phyloP scores from a whole-genome alignment of 306 rosid genomes.

The Canavalia gladiata region DNA sequence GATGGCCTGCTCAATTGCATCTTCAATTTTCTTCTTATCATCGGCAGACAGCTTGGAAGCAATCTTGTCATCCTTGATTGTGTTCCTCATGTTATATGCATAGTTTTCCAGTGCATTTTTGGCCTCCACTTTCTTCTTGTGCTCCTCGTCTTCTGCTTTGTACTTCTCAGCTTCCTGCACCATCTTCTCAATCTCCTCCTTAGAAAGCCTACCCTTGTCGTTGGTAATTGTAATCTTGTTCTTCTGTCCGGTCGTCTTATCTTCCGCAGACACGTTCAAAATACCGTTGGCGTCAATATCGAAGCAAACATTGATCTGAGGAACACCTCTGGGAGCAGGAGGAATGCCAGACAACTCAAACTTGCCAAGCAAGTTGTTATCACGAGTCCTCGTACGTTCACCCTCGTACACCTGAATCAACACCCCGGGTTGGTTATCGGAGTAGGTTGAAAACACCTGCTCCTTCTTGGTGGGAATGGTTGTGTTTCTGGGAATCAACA shows the following conservation, averaged over 20 bases:
- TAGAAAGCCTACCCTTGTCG: conserved; percentile 70
- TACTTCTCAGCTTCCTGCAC: conserved; percentile 68
- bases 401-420: conserved; percentile 69
- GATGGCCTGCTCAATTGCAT: conserved; percentile 64
- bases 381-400: conserved; percentile 65
- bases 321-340: conserved; percentile 69
- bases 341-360: conserved; percentile 68
- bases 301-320: conserved; percentile 63
- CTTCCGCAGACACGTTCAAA: conserved; percentile 70
- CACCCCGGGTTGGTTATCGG: conserved; percentile 70
- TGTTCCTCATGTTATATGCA: conserved; percentile 69
- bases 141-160: conserved; percentile 64
- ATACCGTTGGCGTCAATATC: conserved; percentile 64
- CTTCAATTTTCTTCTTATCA: conserved; percentile 71
- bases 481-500: conserved; percentile 67
- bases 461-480: conserved; percentile 71
- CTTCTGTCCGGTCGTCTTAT: conserved; percentile 68
- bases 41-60: conserved; percentile 58
- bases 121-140: conserved; percentile 69
- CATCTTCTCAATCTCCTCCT: conserved; percentile 73
- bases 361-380: conserved; percentile 66
- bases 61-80: conserved; percentile 65
- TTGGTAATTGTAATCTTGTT: conserved; percentile 70
- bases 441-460: conserved; percentile 67
- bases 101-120: conserved; percentile 64